A percentile compares a stretch with the other conserved stretches of the same genome.
phyloP scores from a whole-genome alignment of 805 yeast species.

The Candida glaebosa region DNA sequence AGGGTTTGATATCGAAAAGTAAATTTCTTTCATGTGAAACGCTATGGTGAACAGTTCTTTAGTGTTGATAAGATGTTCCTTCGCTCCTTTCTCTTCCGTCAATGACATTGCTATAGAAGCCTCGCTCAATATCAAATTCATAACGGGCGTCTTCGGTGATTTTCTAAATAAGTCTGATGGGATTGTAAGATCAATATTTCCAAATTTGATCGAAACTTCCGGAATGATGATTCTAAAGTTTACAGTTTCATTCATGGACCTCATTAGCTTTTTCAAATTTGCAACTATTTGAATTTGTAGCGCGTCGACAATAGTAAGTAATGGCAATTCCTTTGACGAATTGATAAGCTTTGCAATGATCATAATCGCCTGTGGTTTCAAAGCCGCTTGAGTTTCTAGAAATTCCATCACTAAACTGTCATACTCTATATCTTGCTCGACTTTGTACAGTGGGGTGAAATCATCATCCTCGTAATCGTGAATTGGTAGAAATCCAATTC shows the following conservation, averaged over 20 bases:
- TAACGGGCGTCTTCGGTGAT: constrained; percentile 20
- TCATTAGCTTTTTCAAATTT: constrained; percentile 33
- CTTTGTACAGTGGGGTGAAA: constrained; percentile 25
- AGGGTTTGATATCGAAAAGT: constrained; percentile 23
- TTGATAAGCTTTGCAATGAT: constrained; percentile 35
- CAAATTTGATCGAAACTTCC: constrained; percentile 34
- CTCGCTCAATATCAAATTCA: constrained; percentile 28
- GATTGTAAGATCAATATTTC: constrained; percentile 23
- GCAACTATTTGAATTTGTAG: constrained; percentile 59
- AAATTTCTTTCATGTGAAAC: constrained; percentile 26
- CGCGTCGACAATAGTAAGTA: constrained; percentile 55
- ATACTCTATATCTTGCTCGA: constrained; percentile 43
- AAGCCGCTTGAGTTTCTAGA: constrained; percentile 44
- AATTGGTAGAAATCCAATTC: constrained; percentile 17
- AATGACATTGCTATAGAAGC: constrained; percentile 21
- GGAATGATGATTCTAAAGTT: constrained; percentile 52
- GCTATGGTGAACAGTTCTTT: constrained; percentile 22
- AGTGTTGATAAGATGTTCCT: constrained; percentile 1
- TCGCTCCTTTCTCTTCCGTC: neutral
- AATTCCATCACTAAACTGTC: constrained; percentile 55
- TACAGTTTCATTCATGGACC: constrained; percentile 28
- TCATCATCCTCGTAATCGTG: constrained; percentile 27
- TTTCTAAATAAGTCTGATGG: constrained; percentile 24
- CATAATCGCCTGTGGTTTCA: constrained; percentile 44
- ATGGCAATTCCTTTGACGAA: constrained; percentile 31